Percentiles rank a stretch among this genome's conserved stretches.
These are phyloP conservation scores for Talaromyces funiculosus DNA, from an alignment of 2,329 filamentous ascomycete genomes.

Conservation along the genomic window DNA sequence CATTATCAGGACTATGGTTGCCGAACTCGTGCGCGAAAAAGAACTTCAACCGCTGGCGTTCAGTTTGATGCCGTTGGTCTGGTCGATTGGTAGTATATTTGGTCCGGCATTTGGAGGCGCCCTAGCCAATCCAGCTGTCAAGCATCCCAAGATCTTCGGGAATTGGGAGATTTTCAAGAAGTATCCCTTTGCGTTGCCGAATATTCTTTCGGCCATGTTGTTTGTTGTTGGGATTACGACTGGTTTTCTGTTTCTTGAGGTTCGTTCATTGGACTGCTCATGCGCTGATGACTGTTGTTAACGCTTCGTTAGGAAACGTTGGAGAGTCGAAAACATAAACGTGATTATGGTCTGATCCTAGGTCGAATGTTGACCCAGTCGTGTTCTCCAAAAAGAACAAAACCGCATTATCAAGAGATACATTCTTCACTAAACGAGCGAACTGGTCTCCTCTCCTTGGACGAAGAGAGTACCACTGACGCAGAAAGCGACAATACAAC, in stretches of 20 bases:
- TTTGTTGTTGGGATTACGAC: constrained; percentile 72
- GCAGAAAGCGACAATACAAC: constrained; percentile 16
- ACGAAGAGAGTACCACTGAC: neutral
- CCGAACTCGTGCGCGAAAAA: constrained; percentile 83
- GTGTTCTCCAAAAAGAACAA: constrained; percentile 25
- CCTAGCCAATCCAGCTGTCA: constrained; percentile 71
- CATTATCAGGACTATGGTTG: constrained; percentile 79
- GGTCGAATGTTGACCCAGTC: constrained; percentile 58
- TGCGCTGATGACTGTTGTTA: neutral
- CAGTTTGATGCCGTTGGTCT: constrained; percentile 86
- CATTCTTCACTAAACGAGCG: constrained; percentile 24
- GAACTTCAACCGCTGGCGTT: constrained; percentile 85
- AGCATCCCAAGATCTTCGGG: constrained; percentile 67
- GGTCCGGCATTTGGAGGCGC: constrained; percentile 84
- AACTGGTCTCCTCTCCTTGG: constrained; percentile 25
- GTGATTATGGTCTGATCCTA: constrained; percentile 69
- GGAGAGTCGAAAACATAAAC: constrained; percentile 59
- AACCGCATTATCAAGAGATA: constrained; percentile 15
- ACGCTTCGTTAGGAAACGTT: constrained; percentile 61
- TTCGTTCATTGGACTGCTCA: constrained; percentile 26
- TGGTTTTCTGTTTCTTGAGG: constrained; percentile 71
- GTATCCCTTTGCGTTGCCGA: constrained; percentile 81
- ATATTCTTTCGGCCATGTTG: constrained; percentile 68
- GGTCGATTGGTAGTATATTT: constrained; percentile 81
- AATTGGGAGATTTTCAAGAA: constrained; percentile 60